Evolutionary conservation across 2,329 filamentous ascomycete genomes (phyloP).

Genomic region (Fusarium sp.): DNA sequence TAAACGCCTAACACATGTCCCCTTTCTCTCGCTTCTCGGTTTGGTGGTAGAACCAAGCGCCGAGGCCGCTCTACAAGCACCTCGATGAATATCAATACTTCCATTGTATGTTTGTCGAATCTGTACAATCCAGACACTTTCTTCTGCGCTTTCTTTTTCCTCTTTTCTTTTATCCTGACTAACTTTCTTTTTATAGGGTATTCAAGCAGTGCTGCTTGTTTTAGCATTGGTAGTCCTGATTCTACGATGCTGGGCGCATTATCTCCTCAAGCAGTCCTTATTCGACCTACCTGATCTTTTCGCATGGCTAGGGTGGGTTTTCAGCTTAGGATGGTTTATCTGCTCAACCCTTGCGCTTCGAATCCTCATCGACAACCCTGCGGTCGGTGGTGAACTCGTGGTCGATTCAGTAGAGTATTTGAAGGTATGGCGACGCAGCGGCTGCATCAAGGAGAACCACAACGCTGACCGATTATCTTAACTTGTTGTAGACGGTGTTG

Average conservation of each 20-base stretch:
- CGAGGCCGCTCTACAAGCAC: not conserved
- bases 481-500: constrained; percentile 1
- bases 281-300: not conserved
- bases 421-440: not conserved
- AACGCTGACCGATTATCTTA: not conserved
- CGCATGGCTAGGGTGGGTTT: constrained; percentile 14
- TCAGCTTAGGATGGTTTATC: constrained; percentile 22
- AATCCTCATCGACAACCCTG: constrained; percentile 11
- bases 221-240: not conserved
- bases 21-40: not conserved
- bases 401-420: constrained; percentile 7
- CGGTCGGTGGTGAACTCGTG: not conserved
- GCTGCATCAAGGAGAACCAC: not conserved
- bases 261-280: not conserved
- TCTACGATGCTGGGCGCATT: not conserved
- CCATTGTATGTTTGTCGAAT: not conserved
- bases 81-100: not conserved
- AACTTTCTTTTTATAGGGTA: not conserved
- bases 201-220: constrained; percentile 6
- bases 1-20: not conserved
- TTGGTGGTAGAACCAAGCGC: not conserved
- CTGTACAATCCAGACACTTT: fast-evolving
- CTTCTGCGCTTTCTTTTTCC: too few relatives aligned
- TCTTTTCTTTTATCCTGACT: not conserved
- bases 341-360: constrained; percentile 12